Conservation (phyloP, 495 filamentous ascomycete species). For the Podospora fimiseda region DNA sequence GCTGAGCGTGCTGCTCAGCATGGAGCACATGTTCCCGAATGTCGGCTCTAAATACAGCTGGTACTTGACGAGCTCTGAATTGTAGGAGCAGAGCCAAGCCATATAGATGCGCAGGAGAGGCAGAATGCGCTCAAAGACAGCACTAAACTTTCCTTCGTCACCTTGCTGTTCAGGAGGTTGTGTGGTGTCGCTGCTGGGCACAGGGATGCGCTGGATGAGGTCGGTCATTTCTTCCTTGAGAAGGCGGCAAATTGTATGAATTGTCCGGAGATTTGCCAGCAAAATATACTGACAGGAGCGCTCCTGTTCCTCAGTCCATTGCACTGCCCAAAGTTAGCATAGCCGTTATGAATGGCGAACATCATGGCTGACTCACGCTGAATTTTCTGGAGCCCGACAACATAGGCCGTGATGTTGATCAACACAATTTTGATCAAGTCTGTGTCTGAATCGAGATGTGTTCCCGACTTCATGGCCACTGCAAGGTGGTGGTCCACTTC, state of each 20-base stretch:
- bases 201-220: conserved; percentile 12
- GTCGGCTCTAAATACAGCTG: conserved; percentile 37
- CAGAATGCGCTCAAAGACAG: conserved; percentile 21
- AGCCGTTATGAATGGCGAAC: neutral
- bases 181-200: neutral
- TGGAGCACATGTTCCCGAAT: conserved; percentile 33
- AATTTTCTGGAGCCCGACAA: conserved; percentile 56
- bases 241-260: conserved; percentile 68
- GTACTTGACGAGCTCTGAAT: conserved; percentile 31
- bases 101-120: conserved; percentile 40
- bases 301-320: conserved; percentile 36
- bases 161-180: neutral
- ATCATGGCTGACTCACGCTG: conserved; percentile 44
- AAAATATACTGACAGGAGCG: conserved; percentile 67
- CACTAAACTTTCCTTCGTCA: conserved; percentile 19
- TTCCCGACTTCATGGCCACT: conserved; percentile 59
- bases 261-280: conserved; percentile 73
- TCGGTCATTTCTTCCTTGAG: conserved; percentile 37
- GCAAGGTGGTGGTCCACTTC: conserved; percentile 74
- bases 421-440: conserved; percentile 73
- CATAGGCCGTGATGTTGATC: conserved; percentile 79
- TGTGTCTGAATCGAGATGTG: conserved; percentile 43
- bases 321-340: conserved; percentile 23
- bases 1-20: conserved; percentile 30
- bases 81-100: conserved; percentile 37